A percentile compares a stretch with the other conserved stretches of the same genome.
Conservation (phyloP, 352 stramenopile genomes). For the Phytophthora fragariae region DNA sequence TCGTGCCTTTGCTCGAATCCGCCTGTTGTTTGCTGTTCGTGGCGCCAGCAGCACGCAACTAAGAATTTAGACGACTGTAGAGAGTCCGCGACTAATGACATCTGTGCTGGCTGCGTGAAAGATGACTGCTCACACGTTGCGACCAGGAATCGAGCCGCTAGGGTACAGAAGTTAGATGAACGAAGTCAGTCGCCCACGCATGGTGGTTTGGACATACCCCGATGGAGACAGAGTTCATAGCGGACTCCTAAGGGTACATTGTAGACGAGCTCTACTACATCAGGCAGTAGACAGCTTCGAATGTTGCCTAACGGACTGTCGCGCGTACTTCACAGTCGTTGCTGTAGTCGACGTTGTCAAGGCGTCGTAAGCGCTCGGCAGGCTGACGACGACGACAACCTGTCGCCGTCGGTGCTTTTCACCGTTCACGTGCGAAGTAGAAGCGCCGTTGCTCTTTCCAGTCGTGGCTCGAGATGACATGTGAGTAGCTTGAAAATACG, state of each 20-base stretch:
- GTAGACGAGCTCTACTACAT: neutral
- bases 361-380: too few species aligned
- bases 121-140: neutral
- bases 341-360: too few species aligned
- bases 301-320: neutral
- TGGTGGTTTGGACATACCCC: constrained; percentile 2
- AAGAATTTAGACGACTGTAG: neutral
- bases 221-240: constrained; percentile 1
- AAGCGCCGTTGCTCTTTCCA: too few species aligned
- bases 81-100: neutral
- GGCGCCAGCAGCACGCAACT: neutral
- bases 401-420: neutral
- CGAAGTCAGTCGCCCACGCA: neutral
- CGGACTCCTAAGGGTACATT: neutral
- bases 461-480: too few species aligned
- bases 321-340: too few species aligned
- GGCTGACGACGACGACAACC: neutral
- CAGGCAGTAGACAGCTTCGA: neutral
- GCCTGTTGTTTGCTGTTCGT: constrained; percentile 22
- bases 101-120: neutral
- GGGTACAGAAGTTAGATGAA: neutral
- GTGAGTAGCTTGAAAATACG: too few species aligned
- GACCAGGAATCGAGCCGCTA: neutral
- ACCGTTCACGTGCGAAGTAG: neutral
- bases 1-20: constrained; percentile 14